Conservation (phyloP, 352 stramenopile species). For the Globisporangium mamillatum region DNA sequence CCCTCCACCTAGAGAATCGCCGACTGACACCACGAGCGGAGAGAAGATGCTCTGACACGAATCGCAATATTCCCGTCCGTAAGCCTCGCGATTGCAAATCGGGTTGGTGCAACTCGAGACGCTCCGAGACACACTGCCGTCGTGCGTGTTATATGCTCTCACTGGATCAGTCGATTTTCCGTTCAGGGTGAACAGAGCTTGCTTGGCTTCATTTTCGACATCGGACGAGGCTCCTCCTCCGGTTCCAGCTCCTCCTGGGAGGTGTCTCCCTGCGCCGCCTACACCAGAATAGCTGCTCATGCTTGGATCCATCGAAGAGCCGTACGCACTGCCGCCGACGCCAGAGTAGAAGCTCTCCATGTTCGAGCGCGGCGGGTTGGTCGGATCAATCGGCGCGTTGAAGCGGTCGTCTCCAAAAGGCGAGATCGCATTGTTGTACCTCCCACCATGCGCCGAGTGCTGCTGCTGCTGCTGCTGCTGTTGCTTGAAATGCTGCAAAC, state of each 20-base stretch:
- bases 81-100: constrained; percentile 54
- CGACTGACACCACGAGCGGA: constrained; percentile 44
- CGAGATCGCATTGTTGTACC: constrained; percentile 7
- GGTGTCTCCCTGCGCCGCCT: neutral
- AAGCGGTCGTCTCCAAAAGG: constrained; percentile 13
- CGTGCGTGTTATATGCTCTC: constrained; percentile 16
- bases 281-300: constrained; percentile 3
- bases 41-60: constrained; percentile 60
- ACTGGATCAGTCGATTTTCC: constrained; percentile 19
- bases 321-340: constrained; percentile 5
- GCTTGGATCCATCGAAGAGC: neutral
- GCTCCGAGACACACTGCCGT: constrained; percentile 10
- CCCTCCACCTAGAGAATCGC: constrained; percentile 17
- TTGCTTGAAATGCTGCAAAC: constrained; percentile 47
- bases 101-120: constrained; percentile 41
- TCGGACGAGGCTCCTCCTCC: constrained; percentile 10
- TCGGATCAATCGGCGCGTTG: constrained; percentile 4
- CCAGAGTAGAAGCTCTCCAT: constrained; percentile 12
- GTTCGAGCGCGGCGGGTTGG: neutral
- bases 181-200: constrained; percentile 22
- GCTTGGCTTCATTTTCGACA: constrained; percentile 29
- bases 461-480: constrained; percentile 25
- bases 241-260: neutral
- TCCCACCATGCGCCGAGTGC: constrained; percentile 18
- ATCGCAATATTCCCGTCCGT: constrained; percentile 57